Base-by-base conservation (phyloP, 1,284 basidiomycete species). In the Ganoderma boninense region DNA sequence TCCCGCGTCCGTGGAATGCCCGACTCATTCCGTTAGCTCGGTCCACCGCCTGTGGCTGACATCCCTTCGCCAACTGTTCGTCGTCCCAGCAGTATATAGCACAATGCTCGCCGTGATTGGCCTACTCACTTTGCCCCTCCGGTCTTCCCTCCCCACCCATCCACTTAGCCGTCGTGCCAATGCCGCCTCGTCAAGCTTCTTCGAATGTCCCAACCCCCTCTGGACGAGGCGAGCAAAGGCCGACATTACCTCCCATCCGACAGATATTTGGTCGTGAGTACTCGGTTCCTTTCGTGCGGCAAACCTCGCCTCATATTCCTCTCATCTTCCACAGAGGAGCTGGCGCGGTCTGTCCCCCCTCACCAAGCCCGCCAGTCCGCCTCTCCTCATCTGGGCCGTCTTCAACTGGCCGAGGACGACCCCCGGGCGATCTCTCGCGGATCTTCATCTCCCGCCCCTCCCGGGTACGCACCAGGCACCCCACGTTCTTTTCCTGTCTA, bases 161-260 rank as follows among this genome's bases (percentile, higher is more conserved):
- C 61, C 40, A 66, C 69, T 64, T 64, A 42, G 23, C 68, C 69
- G 67, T 68, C 64, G 67, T 69, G 68, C 69, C 71, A 62, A 87
- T 87, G 84, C 82, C 84, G 77, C 77, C 80, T 83, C 80, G 79
- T 66, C 76, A 75, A 60, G 68, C 75, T 60, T 73, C 76, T 71
- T 74, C 77, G 62, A 69, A 38, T 62, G 80, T 82, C 69, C 79
- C 40, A 23, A 26, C 60, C 60, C 32, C 78, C 71, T 76, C 78
- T 56, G 77, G 81, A 72, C 82, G 82, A 75, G 81, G 82, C 66
- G 80, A 82, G 66, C 78, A 82, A 70, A 86, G 90, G 63, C 90
- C 91, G 66, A 91, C 88, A n/a, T 88, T 94, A 65, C 92, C 92
- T 57, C 87, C 91, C 61, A 93, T 94, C 69, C 89, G 90, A 66